Evolutionary conservation across 306 rosid species (phyloP).

Genomic region (Pyrus bretschneideri): DNA sequence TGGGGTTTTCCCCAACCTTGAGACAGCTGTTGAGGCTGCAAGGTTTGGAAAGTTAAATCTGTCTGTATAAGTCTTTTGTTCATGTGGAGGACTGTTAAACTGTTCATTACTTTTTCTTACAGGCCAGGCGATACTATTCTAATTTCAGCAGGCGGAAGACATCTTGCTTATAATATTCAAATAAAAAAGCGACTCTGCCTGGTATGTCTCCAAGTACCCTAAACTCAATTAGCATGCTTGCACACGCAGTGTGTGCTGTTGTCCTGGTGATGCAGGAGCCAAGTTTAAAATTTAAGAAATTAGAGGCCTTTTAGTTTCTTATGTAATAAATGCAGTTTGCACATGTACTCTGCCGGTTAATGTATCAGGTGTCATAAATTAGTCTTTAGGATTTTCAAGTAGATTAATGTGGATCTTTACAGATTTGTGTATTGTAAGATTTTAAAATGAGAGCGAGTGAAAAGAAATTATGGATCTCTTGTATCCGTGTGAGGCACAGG

Average conservation of each 20-base stretch:
- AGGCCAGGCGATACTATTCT: constrained; percentile 97
- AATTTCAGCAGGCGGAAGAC: constrained; percentile 82
- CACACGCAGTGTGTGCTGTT: neutral
- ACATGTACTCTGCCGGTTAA: too few species aligned
- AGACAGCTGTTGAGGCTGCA: constrained; percentile 82
- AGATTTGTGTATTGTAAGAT: too few species aligned
- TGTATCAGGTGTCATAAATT: too few species aligned
- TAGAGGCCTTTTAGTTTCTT: too few species aligned
- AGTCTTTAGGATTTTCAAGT: too few species aligned
- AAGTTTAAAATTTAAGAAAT: too few species aligned
- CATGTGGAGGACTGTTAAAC: neutral
- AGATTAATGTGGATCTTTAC: too few species aligned
- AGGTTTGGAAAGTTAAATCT: constrained; percentile 40
- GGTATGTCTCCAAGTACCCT: constrained; percentile 36
- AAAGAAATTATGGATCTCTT: too few species aligned
- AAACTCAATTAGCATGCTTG: neutral
- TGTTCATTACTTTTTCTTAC: constrained; percentile 17
- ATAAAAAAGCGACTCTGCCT: constrained; percentile 82
- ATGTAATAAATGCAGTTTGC: too few species aligned
- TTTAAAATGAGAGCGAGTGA: too few species aligned
- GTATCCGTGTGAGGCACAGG: too few species aligned
- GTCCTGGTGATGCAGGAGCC: neutral
- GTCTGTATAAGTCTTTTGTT: neutral
- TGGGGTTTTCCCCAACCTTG: constrained; percentile 74
- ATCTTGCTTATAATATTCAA: constrained; percentile 72